A percentile compares a stretch with the other conserved stretches of the same genome.
phyloP scores from a whole-genome alignment of 306 rosid genomes.

The Fragaria nilgerrensis region DNA sequence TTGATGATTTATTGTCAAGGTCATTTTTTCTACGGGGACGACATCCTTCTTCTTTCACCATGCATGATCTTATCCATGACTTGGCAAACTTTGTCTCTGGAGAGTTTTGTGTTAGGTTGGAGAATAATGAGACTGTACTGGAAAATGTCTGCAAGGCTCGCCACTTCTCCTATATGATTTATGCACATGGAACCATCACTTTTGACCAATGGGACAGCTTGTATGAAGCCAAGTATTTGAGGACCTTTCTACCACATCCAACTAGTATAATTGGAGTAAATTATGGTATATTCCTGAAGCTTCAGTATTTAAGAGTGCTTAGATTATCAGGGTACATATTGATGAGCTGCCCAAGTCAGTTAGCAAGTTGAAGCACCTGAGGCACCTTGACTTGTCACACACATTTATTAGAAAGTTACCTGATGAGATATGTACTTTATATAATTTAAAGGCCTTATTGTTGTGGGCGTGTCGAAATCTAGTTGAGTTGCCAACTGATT shows the following conservation, averaged over 20 bases:
- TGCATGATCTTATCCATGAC: background rate
- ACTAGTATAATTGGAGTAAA: no score
- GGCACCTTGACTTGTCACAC: background rate
- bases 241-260: background rate
- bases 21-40: constrained; percentile 13
- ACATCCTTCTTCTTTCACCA: background rate
- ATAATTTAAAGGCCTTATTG: constrained; percentile 10
- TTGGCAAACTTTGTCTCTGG: background rate
- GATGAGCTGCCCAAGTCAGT: background rate
- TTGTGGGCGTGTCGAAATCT: background rate
- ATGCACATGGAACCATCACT: no score
- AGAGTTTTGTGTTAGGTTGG: background rate
- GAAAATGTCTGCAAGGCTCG: background rate
- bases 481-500: background rate
- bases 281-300: background rate
- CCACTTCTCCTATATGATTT: background rate
- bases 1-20: constrained; percentile 24
- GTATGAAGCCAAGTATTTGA: background rate
- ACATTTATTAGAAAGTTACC: background rate
- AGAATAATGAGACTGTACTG: background rate
- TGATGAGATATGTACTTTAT: background rate
- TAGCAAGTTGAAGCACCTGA: background rate
- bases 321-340: background rate
- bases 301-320: background rate
- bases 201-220: background rate